phyloP scores from a whole-genome alignment of 352 stramenopile species.

The Thraustotheca clavata region DNA sequence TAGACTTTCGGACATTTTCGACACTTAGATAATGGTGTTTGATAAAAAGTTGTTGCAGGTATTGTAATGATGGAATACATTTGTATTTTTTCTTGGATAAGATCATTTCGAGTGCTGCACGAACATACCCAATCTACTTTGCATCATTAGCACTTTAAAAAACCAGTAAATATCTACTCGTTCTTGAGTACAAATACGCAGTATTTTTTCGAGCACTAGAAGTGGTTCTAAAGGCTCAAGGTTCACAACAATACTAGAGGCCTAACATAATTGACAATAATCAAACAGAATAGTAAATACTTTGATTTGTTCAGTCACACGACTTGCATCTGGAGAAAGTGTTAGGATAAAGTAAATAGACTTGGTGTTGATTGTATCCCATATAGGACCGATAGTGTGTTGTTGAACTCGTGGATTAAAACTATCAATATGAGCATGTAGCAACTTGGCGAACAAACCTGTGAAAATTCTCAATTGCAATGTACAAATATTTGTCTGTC shows the following conservation, averaged over 20 bases:
- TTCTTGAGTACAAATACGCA: constrained; percentile 40
- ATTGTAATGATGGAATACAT: constrained; percentile 33
- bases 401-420: constrained; percentile 52
- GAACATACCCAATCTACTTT: constrained; percentile 50
- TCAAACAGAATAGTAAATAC: constrained; percentile 21
- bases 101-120: constrained; percentile 46
- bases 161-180: constrained; percentile 25
- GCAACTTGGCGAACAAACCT: constrained; percentile 25
- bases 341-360: constrained; percentile 49
- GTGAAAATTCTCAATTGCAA: constrained; percentile 56
- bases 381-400: constrained; percentile 44
- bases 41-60: constrained; percentile 41
- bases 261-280: not conserved
- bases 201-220: constrained; percentile 44
- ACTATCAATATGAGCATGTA: constrained; percentile 22
- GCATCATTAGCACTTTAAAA: not conserved
- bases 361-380: constrained; percentile 40
- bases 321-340: constrained; percentile 38
- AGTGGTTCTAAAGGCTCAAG: constrained; percentile 31
- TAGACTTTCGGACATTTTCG: constrained; percentile 39
- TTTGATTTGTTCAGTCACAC: constrained; percentile 55
- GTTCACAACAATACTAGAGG: constrained; percentile 23
- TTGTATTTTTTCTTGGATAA: constrained; percentile 28
- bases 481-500: constrained; percentile 22
- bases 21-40: constrained; percentile 43